Evolutionary conservation across 495 filamentous ascomycete genomes (phyloP), one percentile per base, ranked within the genome.

Genomic region (Aspergillus sclerotioniger): DNA sequence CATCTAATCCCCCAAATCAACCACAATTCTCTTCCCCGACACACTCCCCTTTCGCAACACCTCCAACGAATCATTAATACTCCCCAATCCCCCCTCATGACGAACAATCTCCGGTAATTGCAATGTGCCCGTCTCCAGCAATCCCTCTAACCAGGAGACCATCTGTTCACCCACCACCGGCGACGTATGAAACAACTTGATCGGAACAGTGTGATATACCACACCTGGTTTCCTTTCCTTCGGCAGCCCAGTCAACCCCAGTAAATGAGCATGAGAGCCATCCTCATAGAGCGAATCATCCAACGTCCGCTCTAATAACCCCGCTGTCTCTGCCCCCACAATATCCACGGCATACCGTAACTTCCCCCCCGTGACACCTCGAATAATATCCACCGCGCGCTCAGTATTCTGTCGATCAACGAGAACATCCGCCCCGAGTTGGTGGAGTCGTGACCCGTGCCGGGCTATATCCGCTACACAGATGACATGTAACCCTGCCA

Each of bases 141-240:
- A 64, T 33, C 71, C 67, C 64, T 89, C 86, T 57, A 87, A 65
- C 86, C 86, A 90, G 16, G 61, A 59, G 5, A 83, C 80, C 63
- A 86, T 63, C 7, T 65, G 67, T 49, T 83, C 80, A 1, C 87
- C 86, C 0, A 88, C 75, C 3, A 70, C 68, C 0, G 81, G 76
- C 3, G 82, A 78, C 51, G 80, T 76, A 60, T 90, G 87, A 61
- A 88, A 90, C 21, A 87, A 57, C 67, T 89, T 90, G 51, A 90
- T 87, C 0, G 86, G 87, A 19, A 89, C 82, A 5, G 76, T 84
- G 56, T 90, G 85, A 48, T 79, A 75, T 19, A 64, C 64, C 16
- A 87, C 76, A 9, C 77, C 75, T 0, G 71, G 58, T 3, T 72
- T 59, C 10, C 62, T 59, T 50, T 74, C 71, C 62, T 86, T 84